A percentile compares a stretch with the other conserved stretches of the same genome.
phyloP scores from a whole-genome alignment of 2,329 filamentous ascomycete genomes.

The Myrmaecium sp. region DNA sequence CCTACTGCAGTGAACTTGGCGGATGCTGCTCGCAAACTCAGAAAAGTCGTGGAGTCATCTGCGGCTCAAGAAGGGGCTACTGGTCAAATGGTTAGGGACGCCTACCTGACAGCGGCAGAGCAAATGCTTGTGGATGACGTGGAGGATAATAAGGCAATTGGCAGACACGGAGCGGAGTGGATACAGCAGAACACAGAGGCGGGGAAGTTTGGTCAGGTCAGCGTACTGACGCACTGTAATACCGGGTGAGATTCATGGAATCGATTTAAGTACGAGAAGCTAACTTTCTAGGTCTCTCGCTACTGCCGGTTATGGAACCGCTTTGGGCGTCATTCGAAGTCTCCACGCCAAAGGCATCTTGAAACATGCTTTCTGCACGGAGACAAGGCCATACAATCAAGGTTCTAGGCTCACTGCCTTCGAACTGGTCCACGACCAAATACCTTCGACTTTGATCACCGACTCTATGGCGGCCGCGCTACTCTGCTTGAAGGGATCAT shows the following conservation, averaged over 20 bases:
- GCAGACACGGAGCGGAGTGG: slow-evolving; percentile 69
- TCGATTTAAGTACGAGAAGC: slow-evolving; percentile 3
- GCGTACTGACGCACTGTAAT: slow-evolving; percentile 95
- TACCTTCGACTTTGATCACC: slow-evolving; percentile 80
- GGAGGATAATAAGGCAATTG: slow-evolving; percentile 73
- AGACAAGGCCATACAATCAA: slow-evolving; percentile 96
- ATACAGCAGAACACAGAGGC: slow-evolving; percentile 43
- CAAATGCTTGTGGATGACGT: slow-evolving; percentile 77
- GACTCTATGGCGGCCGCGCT: slow-evolving; percentile 93
- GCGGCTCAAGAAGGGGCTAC: slow-evolving; percentile 26
- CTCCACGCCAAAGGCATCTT: slow-evolving; percentile 50
- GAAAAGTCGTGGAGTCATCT: slow-evolving; percentile 38
- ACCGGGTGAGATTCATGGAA: slow-evolving; percentile 46
- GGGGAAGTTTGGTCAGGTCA: slow-evolving; percentile 40
- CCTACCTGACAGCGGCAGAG: slow-evolving; percentile 68
- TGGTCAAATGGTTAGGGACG: slow-evolving; percentile 41
- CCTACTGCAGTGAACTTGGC: slow-evolving; percentile 91
- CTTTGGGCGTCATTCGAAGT: slow-evolving; percentile 80
- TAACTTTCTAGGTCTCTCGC: slow-evolving; percentile 53
- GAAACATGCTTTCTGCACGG: slow-evolving; percentile 82
- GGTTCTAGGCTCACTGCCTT: slow-evolving; percentile 88
- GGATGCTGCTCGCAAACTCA: slow-evolving; percentile 74
- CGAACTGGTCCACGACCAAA: slow-evolving; percentile 84
- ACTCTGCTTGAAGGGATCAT: slow-evolving; percentile 43
- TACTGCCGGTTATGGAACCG: slow-evolving; percentile 94